Evolutionary conservation across 306 rosid species (phyloP).

Genomic region (Quercus aquifolioides): DNA sequence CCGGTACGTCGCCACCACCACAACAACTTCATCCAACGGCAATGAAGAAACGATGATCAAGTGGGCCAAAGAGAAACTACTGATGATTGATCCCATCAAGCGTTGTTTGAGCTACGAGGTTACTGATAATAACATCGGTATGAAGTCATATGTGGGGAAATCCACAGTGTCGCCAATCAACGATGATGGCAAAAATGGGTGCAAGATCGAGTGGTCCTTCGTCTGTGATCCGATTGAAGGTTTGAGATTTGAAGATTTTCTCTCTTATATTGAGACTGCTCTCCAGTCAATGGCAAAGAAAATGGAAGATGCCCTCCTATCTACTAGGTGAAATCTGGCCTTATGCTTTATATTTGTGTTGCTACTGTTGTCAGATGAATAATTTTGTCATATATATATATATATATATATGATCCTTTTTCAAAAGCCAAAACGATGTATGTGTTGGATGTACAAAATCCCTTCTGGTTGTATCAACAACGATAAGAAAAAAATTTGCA

Average conservation of each 20-base stretch:
- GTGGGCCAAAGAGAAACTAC: constrained; percentile 60
- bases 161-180: constrained; percentile 20
- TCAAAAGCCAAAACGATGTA: too few relatives aligned
- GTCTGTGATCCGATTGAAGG: constrained; percentile 51
- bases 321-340: neutral
- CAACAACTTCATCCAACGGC: neutral
- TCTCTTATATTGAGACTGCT: constrained; percentile 16
- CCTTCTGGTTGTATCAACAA: too few relatives aligned
- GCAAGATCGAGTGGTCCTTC: constrained; percentile 58
- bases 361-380: too few relatives aligned
- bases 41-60: neutral
- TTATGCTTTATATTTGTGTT: neutral
- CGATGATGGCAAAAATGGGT: constrained; percentile 21
- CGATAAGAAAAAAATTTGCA: too few relatives aligned
- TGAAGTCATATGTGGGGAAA: constrained; percentile 40
- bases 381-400: too few relatives aligned
- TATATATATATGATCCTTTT: too few relatives aligned
- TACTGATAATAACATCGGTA: constrained; percentile 43
- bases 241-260: constrained; percentile 29
- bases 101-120: constrained; percentile 45
- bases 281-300: constrained; percentile 36
- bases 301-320: constrained; percentile 22
- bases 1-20: constrained; percentile 40
- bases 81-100: constrained; percentile 38
- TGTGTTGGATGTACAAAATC: too few relatives aligned